These are phyloP conservation scores for Rhizophora apiculata DNA, from an alignment of 345 rosid species.

Conservation along the genomic window DNA sequence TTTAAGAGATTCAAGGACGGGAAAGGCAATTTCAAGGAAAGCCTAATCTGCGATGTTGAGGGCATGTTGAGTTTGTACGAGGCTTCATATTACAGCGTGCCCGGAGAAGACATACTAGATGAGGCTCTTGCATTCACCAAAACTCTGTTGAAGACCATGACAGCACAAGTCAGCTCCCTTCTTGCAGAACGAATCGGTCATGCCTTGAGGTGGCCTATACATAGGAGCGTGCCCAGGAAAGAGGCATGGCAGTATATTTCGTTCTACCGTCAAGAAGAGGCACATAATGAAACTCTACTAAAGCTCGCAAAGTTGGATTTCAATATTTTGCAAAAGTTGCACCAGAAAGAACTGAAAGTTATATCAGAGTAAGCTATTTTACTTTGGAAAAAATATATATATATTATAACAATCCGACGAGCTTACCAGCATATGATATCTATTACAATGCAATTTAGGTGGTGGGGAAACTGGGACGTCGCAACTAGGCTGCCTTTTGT, in stretches of 20 bases:
- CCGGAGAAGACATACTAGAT: slow-evolving; percentile 34
- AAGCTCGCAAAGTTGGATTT: slow-evolving; percentile 33
- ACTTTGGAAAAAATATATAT: too few relatives aligned
- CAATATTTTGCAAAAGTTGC: slow-evolving; percentile 26
- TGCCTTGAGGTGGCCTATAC: slow-evolving; percentile 3
- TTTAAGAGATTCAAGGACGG: slow-evolving; percentile 27
- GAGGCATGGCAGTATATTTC: slow-evolving; percentile 27
- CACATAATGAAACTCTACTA: slow-evolving; percentile 14
- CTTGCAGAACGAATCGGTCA: slow-evolving; percentile 11
- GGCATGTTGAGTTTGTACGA: slow-evolving; percentile 40
- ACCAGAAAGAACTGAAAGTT: slow-evolving; percentile 27
- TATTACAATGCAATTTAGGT: slow-evolving; percentile 14
- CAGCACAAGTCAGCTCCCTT: background rate
- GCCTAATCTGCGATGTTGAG: slow-evolving; percentile 4
- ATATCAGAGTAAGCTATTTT: slow-evolving; percentile 15
- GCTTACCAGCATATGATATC: too few relatives aligned
- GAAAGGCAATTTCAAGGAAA: slow-evolving; percentile 13
- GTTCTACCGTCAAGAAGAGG: slow-evolving; percentile 15
- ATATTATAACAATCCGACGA: too few relatives aligned
- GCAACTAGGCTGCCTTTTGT: slow-evolving; percentile 24
- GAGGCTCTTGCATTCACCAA: slow-evolving; percentile 36
- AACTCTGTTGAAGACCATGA: slow-evolving; percentile 14
- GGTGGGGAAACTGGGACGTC: slow-evolving; percentile 40
- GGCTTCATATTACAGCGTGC: slow-evolving; percentile 29
- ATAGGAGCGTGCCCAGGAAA: slow-evolving; percentile 21